phyloP scores from a whole-genome alignment of 306 rosid genomes.

The Cucumis melo region DNA sequence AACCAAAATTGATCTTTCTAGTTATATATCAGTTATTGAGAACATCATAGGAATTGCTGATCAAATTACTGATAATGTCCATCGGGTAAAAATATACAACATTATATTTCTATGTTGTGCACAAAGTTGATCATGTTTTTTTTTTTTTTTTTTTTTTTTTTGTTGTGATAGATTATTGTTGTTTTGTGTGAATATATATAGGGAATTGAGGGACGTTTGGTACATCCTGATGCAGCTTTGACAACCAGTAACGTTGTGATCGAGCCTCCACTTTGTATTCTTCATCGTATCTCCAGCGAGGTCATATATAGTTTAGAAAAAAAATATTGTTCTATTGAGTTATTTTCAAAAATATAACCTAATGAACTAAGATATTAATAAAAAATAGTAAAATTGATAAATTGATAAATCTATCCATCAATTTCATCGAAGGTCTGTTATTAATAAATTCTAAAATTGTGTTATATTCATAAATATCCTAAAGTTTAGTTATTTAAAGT shows the following conservation, averaged over 20 bases:
- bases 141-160: background rate
- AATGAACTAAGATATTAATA: too few species aligned
- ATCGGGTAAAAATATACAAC: background rate
- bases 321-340: too few species aligned
- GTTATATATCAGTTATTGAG: background rate
- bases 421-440: too few species aligned
- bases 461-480: too few species aligned
- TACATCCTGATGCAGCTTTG: background rate
- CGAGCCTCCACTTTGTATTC: background rate
- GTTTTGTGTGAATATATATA: background rate
- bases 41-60: background rate
- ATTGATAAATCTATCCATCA: too few species aligned
- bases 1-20: background rate
- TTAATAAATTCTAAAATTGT: too few species aligned
- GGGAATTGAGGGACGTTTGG: background rate
- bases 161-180: background rate
- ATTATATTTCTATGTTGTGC: too few species aligned
- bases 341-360: too few species aligned
- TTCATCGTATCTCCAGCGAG: conserved; percentile 3
- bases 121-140: too few species aligned
- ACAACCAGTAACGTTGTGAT: background rate
- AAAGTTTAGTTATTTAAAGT: too few species aligned
- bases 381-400: too few species aligned
- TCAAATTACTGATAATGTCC: background rate
- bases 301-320: background rate